phyloP scores from a whole-genome alignment of 139 green algal genomes.

The Haematococcus lacustris region DNA sequence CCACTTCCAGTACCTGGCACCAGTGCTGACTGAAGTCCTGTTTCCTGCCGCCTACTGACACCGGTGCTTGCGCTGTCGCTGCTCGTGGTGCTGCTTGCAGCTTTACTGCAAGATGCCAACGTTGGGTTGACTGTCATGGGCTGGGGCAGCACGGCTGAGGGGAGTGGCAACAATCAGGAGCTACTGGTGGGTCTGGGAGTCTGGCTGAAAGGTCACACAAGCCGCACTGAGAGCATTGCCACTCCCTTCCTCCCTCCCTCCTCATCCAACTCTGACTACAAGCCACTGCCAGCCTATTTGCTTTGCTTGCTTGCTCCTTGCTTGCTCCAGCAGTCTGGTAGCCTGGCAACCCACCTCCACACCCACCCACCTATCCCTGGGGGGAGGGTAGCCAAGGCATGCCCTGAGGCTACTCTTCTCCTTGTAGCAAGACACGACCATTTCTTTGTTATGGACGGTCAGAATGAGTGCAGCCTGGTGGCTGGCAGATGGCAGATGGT shows the following conservation, averaged over 20 bases:
- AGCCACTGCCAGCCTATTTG: not conserved
- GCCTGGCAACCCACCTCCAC: no score
- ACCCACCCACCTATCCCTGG: no score
- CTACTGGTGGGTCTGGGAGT: constrained; percentile 5
- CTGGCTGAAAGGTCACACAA: not conserved
- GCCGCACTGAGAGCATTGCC: not conserved
- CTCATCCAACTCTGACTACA: not conserved
- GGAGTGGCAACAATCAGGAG: constrained; percentile 1
- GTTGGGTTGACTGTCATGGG: constrained; percentile 8
- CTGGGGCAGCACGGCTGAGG: constrained; percentile 9
- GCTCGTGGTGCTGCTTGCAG: not conserved
- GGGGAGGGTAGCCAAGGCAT: no score
- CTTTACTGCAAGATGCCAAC: not conserved
- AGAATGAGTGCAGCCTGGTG: no score
- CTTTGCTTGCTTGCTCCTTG: not conserved
- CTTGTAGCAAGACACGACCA: no score
- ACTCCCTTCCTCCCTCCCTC: not conserved
- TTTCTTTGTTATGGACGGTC: no score
- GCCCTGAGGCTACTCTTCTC: no score
- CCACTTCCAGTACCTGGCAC: no score
- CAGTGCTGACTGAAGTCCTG: no score
- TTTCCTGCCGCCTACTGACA: no score
- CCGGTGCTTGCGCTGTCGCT: not conserved
- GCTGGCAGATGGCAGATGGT: no score
- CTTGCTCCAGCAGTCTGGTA: not conserved